Evolutionary conservation across 345 rosid species (phyloP), one percentile per base, ranked within the genome.

Genomic region (Eutrema japonicum): DNA sequence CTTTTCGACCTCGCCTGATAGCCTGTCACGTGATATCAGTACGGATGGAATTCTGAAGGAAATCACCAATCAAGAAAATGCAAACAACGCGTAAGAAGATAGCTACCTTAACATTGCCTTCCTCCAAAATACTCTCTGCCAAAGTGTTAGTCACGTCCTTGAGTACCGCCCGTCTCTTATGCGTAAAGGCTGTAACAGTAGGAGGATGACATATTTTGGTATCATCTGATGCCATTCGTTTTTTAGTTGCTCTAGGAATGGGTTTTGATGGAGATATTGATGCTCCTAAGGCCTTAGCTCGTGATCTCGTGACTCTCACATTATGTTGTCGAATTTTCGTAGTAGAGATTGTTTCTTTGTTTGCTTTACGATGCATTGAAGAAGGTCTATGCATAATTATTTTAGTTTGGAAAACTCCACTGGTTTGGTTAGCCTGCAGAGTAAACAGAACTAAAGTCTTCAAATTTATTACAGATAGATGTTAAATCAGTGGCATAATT

Each of bases 121-220:
- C 71, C 51, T 35, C 66, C 55, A 45, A 35, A 11, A 76, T 33
- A 76, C 63, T 72, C 36, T 79, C 85, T 12, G 56, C 10, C 47
- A 22, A 29, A 58, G 72, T 41, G 72, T 90, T 90, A 1, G 88
- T 81, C n/a, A 87, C 92, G 74, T 93, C 96, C 79, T 79, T 84
- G 7, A 22, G 93, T 43, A 88, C 90, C 9, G 86, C 91, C 59
- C 93, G 85, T 82, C 86, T 87, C 83, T 93, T 93, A 68, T 80
- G 82, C 65, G 79, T 81, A 81, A 70, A 60, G 2, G 30, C 10
- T 18, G 53, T 18, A 49, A 22, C 30, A 46, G 27, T 48, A 22
- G 26, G 26, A 65, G 76, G 36, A 2, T 18, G 69, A 76, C 82
- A 70, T 61, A 77, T 54, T 77, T 73, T 85, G 74, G 60, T 80